Evolutionary conservation across 352 stramenopile species (phyloP).

Genomic region (Globisporangium emineosum): DNA sequence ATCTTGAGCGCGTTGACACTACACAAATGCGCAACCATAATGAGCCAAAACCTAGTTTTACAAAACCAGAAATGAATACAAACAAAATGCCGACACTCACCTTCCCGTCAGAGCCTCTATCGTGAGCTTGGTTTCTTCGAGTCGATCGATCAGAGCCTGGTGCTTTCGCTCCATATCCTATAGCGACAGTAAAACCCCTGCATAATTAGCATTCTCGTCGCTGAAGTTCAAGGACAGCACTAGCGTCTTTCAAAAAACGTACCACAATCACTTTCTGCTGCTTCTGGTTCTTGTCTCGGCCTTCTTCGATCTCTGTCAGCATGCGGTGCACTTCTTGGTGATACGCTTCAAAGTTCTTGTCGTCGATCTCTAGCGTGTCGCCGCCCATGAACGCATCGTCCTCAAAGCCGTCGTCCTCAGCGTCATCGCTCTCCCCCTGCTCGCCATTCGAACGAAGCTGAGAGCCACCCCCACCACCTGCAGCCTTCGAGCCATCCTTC

Average conservation of each 20-base stretch:
- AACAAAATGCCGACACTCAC: conserved; percentile 23
- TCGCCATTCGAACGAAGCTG: background rate
- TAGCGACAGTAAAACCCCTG: background rate
- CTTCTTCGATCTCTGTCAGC: conserved; percentile 61
- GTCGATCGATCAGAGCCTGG: conserved; percentile 43
- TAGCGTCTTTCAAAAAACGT: too few relatives aligned
- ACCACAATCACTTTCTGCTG: conserved; percentile 72
- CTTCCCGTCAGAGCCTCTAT: conserved; percentile 67
- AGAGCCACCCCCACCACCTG: background rate
- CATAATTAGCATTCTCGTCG: background rate
- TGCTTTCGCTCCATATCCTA: conserved; percentile 76
- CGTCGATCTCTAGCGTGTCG: conserved; percentile 35
- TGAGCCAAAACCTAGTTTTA: background rate
- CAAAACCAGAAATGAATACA: background rate
- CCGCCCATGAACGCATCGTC: conserved; percentile 2
- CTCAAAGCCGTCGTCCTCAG: conserved; percentile 10
- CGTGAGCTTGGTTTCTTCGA: conserved; percentile 68
- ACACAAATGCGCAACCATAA: background rate
- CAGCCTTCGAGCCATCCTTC: background rate
- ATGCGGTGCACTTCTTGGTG: conserved; percentile 65
- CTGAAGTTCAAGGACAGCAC: background rate
- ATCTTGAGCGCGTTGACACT: conserved; percentile 74
- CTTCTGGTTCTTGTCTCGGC: conserved; percentile 49
- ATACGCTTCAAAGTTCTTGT: conserved; percentile 69
- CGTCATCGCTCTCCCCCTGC: background rate